Evolutionary conservation across 192 early-diverging fungal genomes (phyloP), one percentile per base, ranked within the genome.

Genomic region (Entomortierella beljakovae): DNA sequence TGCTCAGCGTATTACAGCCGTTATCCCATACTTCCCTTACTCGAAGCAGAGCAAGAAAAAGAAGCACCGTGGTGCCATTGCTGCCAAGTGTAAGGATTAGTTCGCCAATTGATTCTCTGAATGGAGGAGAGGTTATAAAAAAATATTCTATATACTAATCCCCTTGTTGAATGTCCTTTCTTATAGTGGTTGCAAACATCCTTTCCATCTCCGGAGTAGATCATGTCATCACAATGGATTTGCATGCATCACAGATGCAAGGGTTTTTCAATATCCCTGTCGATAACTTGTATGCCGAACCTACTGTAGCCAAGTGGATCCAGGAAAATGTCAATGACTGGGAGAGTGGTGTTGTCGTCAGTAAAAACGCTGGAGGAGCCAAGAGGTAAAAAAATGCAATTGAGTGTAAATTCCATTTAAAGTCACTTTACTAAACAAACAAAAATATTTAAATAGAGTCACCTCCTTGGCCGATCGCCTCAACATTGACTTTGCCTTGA

Each of bases 31-130:
- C 79, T 95, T 96, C 70, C 98, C 98, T 23, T 99, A 99, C 88
- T 93, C 92, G 31, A 96, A 96, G 85, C 98, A 99, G 83, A 92
- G 90, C 83, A 99, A 99, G 88, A 98, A 98, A 91, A 96, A 99
- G 85, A 99, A 98, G 89, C 90, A 91, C 42, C 92, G 98, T 83
- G 95, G 93, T 10, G 92, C 97, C 35, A 98, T 99, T 67, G 93
- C 97, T 32, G 96, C 96, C 61, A 99, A 99, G 82, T 82, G 90
- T 88, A 84, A 57, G 81, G n/a, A n/a, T n/a, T n/a, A n/a, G n/a
- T n/a, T n/a, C n/a, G n/a, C n/a, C n/a, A n/a, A n/a, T n/a, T n/a
- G n/a, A n/a, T n/a, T n/a, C n/a, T n/a, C n/a, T n/a, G n/a, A n/a
- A n/a, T n/a, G n/a, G n/a, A n/a, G n/a, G n/a, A n/a, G n/a, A n/a